Evolutionary conservation across 352 stramenopile species (phyloP).

Genomic region (Elongisporangium prolatum): DNA sequence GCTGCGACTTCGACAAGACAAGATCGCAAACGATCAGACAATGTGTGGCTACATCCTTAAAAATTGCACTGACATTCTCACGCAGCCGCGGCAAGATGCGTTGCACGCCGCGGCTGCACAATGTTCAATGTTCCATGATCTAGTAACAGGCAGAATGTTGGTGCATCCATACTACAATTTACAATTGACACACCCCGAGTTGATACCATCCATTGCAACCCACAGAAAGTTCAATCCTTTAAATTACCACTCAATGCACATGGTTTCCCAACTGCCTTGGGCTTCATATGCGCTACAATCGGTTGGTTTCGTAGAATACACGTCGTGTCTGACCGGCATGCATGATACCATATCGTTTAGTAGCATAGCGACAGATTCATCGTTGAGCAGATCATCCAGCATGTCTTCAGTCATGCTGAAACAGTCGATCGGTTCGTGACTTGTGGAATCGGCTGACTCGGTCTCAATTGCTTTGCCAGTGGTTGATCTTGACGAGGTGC

Average conservation of each 20-base stretch:
- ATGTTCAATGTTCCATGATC: no score
- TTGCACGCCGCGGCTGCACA: no score
- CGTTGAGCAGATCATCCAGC: background rate
- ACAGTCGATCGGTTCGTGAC: background rate
- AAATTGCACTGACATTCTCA: background rate
- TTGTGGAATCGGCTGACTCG: background rate
- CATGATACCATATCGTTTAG: background rate
- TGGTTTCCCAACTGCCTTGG: background rate
- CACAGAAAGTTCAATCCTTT: no score
- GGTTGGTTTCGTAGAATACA: background rate
- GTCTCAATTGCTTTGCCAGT: background rate
- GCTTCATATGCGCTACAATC: background rate
- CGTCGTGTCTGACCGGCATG: background rate
- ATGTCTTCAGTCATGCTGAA: background rate
- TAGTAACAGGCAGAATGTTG: background rate
- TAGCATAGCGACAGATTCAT: background rate
- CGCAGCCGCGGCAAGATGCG: background rate
- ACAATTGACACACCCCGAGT: no score
- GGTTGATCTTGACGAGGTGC: background rate
- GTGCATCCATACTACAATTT: no score
- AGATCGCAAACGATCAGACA: background rate
- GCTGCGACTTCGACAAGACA: background rate
- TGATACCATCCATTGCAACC: no score
- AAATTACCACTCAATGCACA: background rate
- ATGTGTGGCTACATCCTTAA: background rate